Conservation (phyloP, 1,139 yeast genomes). For the Schwanniomyces etchellsii region DNA sequence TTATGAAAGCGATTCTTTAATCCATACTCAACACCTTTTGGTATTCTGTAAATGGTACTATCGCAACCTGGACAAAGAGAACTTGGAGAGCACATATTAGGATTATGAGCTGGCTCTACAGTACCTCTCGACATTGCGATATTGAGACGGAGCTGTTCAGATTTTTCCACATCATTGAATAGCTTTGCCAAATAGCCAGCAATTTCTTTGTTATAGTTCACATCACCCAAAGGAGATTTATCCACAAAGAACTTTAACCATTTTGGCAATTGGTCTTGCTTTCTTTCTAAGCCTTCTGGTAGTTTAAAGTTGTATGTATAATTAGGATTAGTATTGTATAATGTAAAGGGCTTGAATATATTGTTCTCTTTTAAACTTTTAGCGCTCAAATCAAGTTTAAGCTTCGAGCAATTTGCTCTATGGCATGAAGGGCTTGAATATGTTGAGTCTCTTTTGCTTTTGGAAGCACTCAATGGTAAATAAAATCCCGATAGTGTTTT, state of each 20-base stretch:
- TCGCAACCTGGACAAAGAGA: slow-evolving; percentile 42
- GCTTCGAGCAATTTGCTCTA: too few species aligned
- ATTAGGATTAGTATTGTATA: too few species aligned
- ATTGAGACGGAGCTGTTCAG: slow-evolving; percentile 45
- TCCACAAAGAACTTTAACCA: slow-evolving; percentile 38
- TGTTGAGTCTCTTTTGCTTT: too few species aligned
- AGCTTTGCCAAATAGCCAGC: slow-evolving; percentile 29
- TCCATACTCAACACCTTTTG: slow-evolving; percentile 47
- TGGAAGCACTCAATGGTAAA: too few species aligned
- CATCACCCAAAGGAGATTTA: slow-evolving; percentile 10
- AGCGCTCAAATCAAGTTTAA: slow-evolving; percentile 10
- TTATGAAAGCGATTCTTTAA: slow-evolving; percentile 41
- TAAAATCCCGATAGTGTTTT: too few species aligned
- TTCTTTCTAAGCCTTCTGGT: slow-evolving; percentile 22
- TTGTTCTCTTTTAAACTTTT: slow-evolving; percentile 5
- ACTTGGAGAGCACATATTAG: slow-evolving; percentile 38
- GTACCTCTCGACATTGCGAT: slow-evolving; percentile 16
- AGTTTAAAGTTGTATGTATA: slow-evolving; percentile 32
- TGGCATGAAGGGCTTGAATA: too few species aligned
- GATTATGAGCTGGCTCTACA: slow-evolving; percentile 8
- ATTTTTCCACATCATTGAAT: slow-evolving; percentile 43
- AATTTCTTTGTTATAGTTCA: slow-evolving; percentile 17
- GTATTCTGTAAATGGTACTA: slow-evolving; percentile 39
- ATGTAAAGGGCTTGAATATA: slow-evolving; percentile 16
- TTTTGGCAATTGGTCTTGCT: slow-evolving; percentile 28